A percentile compares a stretch with the other conserved stretches of the same genome.
These are phyloP conservation scores for Phaeolepiota aurea DNA, from an alignment of 768 basidiomycete species.

Conservation along the genomic window DNA sequence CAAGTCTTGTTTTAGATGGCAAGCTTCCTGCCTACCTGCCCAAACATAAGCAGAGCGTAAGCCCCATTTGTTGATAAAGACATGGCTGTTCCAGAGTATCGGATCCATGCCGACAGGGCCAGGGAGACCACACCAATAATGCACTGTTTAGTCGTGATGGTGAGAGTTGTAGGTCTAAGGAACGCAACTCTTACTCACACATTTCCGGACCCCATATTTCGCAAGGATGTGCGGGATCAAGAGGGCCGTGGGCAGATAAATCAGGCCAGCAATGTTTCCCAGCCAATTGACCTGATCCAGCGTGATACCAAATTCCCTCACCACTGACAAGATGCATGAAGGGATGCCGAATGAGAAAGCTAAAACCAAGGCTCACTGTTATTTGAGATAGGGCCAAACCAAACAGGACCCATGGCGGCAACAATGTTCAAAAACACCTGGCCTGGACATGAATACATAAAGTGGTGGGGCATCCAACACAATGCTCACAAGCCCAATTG, in stretches of 20 bases:
- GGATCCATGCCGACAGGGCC: conserved; percentile 65
- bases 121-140: conserved; percentile 46
- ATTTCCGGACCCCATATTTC: conserved; percentile 51
- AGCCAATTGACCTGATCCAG: conserved; percentile 77
- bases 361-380: conserved; percentile 52
- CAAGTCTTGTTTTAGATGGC: too few species aligned
- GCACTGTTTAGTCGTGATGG: conserved; percentile 34
- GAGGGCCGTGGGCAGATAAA: conserved; percentile 58
- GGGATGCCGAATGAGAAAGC: conserved; percentile 1
- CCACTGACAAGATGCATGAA: conserved; percentile 35
- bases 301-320: conserved; percentile 56
- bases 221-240: conserved; percentile 49
- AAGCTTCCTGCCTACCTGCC: conserved; percentile 44
- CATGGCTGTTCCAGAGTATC: conserved; percentile 61
- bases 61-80: conserved; percentile 41
- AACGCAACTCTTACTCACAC: conserved; percentile 34
- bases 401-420: conserved; percentile 62
- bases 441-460: not conserved
- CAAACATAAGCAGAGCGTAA: conserved; percentile 62
- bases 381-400: conserved; percentile 81
- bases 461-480: not conserved
- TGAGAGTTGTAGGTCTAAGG: not conserved
- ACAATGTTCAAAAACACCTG: conserved; percentile 58
- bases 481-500: conserved; percentile 45
- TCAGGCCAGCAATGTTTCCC: conserved; percentile 53